These are phyloP conservation scores for Themeda triandra DNA, from an alignment of 176 grass and related monocot species.

Conservation along the genomic window DNA sequence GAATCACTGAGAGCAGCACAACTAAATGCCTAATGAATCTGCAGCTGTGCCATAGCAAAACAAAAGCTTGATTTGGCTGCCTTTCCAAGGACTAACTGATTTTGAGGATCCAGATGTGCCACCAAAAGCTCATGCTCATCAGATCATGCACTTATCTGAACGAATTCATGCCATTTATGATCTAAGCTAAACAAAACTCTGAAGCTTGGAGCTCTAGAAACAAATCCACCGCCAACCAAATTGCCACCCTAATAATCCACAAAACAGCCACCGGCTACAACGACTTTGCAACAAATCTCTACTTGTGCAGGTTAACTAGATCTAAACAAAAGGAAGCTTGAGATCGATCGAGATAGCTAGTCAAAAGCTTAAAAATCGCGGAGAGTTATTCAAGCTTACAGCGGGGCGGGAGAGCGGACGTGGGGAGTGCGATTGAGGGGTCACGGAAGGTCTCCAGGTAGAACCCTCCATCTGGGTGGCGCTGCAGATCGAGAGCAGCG, in stretches of 20 bases:
- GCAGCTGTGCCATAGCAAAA: not conserved
- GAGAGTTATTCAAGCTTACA: slow-evolving; percentile 40
- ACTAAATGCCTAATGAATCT: not conserved
- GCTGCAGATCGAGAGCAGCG: slow-evolving; percentile 59
- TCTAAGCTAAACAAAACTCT: not conserved
- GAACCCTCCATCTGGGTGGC: slow-evolving; percentile 69
- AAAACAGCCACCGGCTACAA: not conserved
- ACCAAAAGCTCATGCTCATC: not conserved
- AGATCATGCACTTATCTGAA: not conserved
- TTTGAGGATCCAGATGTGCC: not conserved
- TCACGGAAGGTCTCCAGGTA: slow-evolving; percentile 87
- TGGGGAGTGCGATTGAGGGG: slow-evolving; percentile 53
- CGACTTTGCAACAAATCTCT: not conserved
- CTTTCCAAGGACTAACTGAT: slow-evolving; percentile 1
- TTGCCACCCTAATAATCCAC: not conserved
- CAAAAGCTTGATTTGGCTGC: not conserved
- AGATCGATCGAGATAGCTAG: not conserved
- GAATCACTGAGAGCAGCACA: not conserved
- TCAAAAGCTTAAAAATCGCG: not conserved
- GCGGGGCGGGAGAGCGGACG: slow-evolving; percentile 51
- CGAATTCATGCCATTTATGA: not conserved
- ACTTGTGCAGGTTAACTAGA: not conserved
- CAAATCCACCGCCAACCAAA: not conserved
- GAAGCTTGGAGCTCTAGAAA: too few species aligned
- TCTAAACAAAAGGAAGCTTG: not conserved